A percentile compares a stretch with the other conserved stretches of the same genome.
Evolutionary conservation across 1,284 basidiomycete genomes (phyloP).

Genomic region (Neonothopanus nambi): DNA sequence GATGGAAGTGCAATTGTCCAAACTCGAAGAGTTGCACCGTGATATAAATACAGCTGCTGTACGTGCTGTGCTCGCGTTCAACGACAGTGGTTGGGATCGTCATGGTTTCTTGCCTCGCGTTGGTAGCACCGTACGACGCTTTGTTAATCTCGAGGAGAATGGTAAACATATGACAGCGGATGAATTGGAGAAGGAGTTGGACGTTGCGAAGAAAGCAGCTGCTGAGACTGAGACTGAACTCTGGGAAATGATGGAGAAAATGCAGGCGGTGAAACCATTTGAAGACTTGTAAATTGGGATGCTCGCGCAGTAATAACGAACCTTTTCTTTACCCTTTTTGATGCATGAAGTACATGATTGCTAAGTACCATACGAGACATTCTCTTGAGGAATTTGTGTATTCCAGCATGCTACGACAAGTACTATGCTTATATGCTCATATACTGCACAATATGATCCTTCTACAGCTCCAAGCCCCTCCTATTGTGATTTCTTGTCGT

Average conservation of each 20-base stretch:
- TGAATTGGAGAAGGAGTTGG: conserved; percentile 73
- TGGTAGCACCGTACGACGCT: conserved; percentile 64
- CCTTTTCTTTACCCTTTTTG: not conserved
- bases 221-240: conserved; percentile 76
- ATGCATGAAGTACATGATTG: not conserved
- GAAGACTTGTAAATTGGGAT: conserved; percentile 20
- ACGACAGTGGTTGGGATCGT: conserved; percentile 82
- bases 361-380: not conserved
- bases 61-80: conserved; percentile 76
- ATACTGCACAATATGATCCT: not conserved
- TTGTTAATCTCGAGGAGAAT: conserved; percentile 60
- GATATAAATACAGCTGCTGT: conserved; percentile 86
- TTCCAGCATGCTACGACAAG: too few species aligned
- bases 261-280: conserved; percentile 54
- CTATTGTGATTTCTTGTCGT: not conserved
- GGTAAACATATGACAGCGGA: conserved; percentile 55
- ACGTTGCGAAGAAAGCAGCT: conserved; percentile 66
- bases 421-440: too few species aligned
- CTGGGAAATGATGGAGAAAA: conserved; percentile 67
- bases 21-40: conserved; percentile 80
- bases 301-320: too few species aligned
- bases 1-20: conserved; percentile 87
- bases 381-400: not conserved
- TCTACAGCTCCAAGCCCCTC: not conserved
- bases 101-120: conserved; percentile 62